Conservation (phyloP, 2,329 filamentous ascomycete species). For the Verticillium nonalfalfae region DNA sequence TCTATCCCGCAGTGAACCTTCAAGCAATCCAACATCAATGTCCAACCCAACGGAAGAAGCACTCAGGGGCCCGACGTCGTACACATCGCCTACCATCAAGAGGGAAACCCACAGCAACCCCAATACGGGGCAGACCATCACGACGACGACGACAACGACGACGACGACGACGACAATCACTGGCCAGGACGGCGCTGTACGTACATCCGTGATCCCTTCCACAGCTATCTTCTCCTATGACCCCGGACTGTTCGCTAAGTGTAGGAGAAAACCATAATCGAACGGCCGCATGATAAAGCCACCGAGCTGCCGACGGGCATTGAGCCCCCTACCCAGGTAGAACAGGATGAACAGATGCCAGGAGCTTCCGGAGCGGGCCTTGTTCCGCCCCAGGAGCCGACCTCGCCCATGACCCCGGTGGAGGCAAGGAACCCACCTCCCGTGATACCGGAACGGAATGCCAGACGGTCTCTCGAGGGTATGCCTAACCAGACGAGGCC, state of each 20-base stretch:
- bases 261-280: background rate
- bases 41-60: background rate
- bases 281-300: conserved; percentile 5
- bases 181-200: conserved; percentile 3
- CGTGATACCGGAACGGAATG: background rate
- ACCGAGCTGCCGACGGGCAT: conserved; percentile 1
- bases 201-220: conserved; percentile 2
- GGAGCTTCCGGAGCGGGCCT: background rate
- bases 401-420: background rate
- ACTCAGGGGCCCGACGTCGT: conserved; percentile 4
- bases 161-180: conserved; percentile 12
- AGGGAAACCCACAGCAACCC: conserved; percentile 9
- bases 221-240: background rate
- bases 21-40: background rate
- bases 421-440: background rate
- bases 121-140: conserved; percentile 8
- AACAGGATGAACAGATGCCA: background rate
- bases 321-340: background rate
- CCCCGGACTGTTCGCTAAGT: background rate
- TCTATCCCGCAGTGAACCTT: background rate
- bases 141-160: conserved; percentile 9
- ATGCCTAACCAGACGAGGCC: background rate
- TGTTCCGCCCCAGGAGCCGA: background rate
- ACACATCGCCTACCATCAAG: conserved; percentile 8
- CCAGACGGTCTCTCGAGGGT: background rate